Evolutionary conservation across 2,329 filamentous ascomycete genomes (phyloP), one percentile per base, ranked within the genome.

Genomic region (Alternaria metachromatica): DNA sequence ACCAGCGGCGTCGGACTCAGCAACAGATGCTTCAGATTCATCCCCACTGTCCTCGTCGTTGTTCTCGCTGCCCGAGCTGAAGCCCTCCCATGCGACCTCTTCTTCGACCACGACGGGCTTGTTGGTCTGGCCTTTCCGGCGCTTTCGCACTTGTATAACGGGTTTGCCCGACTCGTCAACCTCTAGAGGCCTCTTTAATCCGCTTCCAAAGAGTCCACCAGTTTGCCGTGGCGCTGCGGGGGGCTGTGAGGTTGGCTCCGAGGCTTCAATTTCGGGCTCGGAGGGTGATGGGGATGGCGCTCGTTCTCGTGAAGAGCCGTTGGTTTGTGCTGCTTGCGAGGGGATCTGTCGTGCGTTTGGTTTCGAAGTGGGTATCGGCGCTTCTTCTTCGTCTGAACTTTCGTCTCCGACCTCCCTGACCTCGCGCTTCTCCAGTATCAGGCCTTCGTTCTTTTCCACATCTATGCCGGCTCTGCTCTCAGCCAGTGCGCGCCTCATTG

Each of bases 121-220:
- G 5, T 76, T 59, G 23, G 18, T 71, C 85, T 78, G 89, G 3
- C 55, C 69, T 84, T 80, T 90, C 28, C 80, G 86, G 70, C 90
- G 91, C 79, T 95, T 94, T 55, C 93, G 87, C 77, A 93, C 96
- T 75, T 92, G 90, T 55, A 98, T 88, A 3, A 97, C 84, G 0
- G 95, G 96, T 59, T 88, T 89, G 7, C 95, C 93, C 62, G 90
- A 88, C 1, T 92, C 89, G 66, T 93, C 93, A 10, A 93, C 70
- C 48, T 97, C 92, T 11, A 99, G 83, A 2, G 94, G 93, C 45
- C 94, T 87, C 79, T 98, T 98, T 63, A 99, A 80, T 7, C 96
- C 96, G 64, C 89, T 90, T 20, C 96, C 96, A 57, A 88, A 81
- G 7, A 69, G 54, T 3, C 70, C 73, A 33, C 51, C 58, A 48